These are phyloP conservation scores for Leishmania arabica DNA, from an alignment of 208 protist species.

Conservation along the genomic window DNA sequence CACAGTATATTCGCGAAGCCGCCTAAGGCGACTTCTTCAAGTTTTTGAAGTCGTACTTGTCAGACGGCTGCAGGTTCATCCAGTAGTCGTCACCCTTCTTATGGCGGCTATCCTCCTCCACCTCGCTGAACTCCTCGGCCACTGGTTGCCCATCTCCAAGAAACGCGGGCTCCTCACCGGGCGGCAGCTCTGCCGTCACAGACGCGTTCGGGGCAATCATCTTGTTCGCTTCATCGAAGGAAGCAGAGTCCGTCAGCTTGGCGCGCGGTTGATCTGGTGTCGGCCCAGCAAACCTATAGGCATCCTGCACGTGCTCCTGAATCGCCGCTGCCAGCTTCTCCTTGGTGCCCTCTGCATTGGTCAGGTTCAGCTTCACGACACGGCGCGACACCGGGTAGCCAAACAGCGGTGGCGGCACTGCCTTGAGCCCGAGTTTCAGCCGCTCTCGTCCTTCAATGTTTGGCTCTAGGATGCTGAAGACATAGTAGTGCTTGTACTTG, in stretches of 20 bases:
- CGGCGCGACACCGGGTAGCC: constrained; percentile 90
- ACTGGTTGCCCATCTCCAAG: constrained; percentile 39
- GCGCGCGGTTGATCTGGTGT: constrained; percentile 84
- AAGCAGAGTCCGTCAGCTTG: constrained; percentile 75
- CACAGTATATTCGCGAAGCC: neutral
- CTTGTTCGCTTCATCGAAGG: constrained; percentile 91
- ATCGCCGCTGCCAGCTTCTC: constrained; percentile 92
- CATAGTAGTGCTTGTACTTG: constrained; percentile 95
- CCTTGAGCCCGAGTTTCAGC: constrained; percentile 89
- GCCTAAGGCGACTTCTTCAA: constrained; percentile 86
- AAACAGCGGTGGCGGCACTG: constrained; percentile 88
- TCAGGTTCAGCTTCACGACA: constrained; percentile 93
- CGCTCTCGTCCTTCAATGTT: constrained; percentile 92
- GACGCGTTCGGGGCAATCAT: constrained; percentile 91
- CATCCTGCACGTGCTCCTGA: constrained; percentile 93
- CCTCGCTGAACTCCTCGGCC: constrained; percentile 76
- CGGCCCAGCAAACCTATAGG: constrained; percentile 87
- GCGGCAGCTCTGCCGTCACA: constrained; percentile 44
- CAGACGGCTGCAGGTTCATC: constrained; percentile 91
- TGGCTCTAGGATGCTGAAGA: constrained; percentile 92
- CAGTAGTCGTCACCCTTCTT: constrained; percentile 94
- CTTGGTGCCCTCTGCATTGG: constrained; percentile 81
- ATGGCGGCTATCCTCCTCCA: constrained; percentile 75
- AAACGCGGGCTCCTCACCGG: constrained; percentile 36
- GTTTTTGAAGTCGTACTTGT: constrained; percentile 92